These are phyloP conservation scores for Pezicula rhizophila DNA, from an alignment of 2,329 filamentous ascomycete genomes.

Conservation along the genomic window DNA sequence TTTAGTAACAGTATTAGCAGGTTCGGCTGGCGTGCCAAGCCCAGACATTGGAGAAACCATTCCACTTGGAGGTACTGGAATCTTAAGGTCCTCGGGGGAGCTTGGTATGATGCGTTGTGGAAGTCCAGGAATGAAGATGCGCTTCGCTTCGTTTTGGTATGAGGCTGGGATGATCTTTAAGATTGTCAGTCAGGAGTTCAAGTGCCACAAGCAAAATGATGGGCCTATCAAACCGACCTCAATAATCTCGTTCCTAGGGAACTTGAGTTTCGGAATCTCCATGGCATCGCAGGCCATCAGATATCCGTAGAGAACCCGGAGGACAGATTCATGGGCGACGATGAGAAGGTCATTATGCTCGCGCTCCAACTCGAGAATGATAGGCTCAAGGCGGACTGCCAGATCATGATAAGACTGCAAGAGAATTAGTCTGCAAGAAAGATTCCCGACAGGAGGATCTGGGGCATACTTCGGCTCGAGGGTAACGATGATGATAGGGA, in stretches of 20 bases:
- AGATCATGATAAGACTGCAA: conserved; percentile 93
- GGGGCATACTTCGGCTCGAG: conserved; percentile 72
- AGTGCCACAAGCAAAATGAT: neutral
- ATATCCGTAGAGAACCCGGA: conserved; percentile 94
- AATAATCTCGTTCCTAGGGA: conserved; percentile 95
- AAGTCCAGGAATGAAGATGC: conserved; percentile 74
- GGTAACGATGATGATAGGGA: conserved; percentile 95
- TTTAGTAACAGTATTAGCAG: conserved; percentile 4
- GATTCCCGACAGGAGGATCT: conserved; percentile 1
- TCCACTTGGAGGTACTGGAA: conserved; percentile 62
- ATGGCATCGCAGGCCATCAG: conserved; percentile 96
- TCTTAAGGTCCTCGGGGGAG: conserved; percentile 75
- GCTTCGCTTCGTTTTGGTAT: conserved; percentile 92
- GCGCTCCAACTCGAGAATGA: conserved; percentile 93
- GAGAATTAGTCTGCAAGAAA: conserved; percentile 17
- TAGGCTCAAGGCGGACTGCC: conserved; percentile 93
- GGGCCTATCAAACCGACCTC: conserved; percentile 47
- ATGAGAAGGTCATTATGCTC: conserved; percentile 98
- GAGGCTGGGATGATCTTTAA: conserved; percentile 80
- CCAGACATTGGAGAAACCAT: conserved; percentile 24
- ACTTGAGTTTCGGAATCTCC: conserved; percentile 88
- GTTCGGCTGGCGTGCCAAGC: conserved; percentile 17
- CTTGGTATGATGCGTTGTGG: conserved; percentile 61
- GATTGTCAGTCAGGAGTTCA: neutral
- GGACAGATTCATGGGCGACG: conserved; percentile 95